Percentiles rank a stretch among this genome's conserved stretches.
phyloP scores from a whole-genome alignment of 495 filamentous ascomycete genomes.

The Penicillium pulvis region DNA sequence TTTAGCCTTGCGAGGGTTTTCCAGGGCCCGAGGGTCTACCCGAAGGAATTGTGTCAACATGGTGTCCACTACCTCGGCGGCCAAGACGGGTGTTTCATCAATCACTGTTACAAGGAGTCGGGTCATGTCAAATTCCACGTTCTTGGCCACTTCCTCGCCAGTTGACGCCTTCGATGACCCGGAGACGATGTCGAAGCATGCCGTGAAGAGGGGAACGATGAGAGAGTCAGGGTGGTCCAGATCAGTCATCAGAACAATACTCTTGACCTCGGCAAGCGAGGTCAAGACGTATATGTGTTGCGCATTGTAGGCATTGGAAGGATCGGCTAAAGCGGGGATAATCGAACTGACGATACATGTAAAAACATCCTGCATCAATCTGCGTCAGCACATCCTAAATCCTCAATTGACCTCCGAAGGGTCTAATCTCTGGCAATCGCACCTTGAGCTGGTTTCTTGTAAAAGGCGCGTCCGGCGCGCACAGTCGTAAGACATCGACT shows the following conservation, averaged over 20 bases:
- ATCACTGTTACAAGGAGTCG: conserved; percentile 79
- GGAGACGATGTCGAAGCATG: conserved; percentile 91
- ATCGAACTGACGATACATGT: conserved; percentile 80
- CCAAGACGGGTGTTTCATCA: conserved; percentile 81
- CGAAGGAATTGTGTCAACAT: conserved; percentile 95
- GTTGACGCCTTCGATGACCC: conserved; percentile 69
- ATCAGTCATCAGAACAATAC: conserved; percentile 90
- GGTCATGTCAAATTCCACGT: conserved; percentile 91
- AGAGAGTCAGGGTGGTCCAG: conserved; percentile 76
- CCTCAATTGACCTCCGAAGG: not conserved
- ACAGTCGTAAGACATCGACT: conserved; percentile 90
- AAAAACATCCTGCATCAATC: conserved; percentile 76
- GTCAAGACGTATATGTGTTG: conserved; percentile 89
- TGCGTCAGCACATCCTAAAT: conserved; percentile 9
- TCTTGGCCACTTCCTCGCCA: conserved; percentile 81
- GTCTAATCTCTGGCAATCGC: conserved; percentile 18
- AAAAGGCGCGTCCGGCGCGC: conserved; percentile 95
- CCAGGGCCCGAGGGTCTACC: conserved; percentile 64
- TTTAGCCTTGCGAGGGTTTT: conserved; percentile 55
- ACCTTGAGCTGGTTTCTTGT: conserved; percentile 90
- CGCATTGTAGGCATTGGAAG: conserved; percentile 85
- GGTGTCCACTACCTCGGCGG: conserved; percentile 83
- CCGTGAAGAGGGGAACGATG: conserved; percentile 76
- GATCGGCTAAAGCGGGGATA: conserved; percentile 83
- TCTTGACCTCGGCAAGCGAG: conserved; percentile 90